A percentile compares a stretch with the other conserved stretches of the same genome.
Conservation (phyloP, 2,329 filamentous ascomycete species). For the Colletotrichum lini region DNA sequence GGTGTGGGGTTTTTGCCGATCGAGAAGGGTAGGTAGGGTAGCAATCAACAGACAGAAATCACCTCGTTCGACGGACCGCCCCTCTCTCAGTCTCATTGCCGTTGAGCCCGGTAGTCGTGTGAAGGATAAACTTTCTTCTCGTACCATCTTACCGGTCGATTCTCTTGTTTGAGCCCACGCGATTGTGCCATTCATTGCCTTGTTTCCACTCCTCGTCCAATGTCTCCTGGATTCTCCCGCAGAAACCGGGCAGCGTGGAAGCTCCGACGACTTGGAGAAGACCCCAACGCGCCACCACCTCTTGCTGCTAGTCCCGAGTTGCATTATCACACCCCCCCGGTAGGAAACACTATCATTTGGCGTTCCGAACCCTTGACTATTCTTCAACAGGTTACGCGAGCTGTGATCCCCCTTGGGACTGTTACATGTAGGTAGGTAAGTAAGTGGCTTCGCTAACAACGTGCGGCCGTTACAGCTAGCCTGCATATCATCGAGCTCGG, state of each 20-base stretch:
- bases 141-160: background rate
- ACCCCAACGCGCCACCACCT: slow-evolving; percentile 16
- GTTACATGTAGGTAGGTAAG: background rate
- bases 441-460: background rate
- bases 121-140: background rate
- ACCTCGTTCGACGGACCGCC: too few species aligned
- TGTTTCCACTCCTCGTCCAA: background rate
- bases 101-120: background rate
- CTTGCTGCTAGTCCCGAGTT: slow-evolving; percentile 1
- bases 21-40: background rate
- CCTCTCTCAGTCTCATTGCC: background rate
- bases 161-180: background rate
- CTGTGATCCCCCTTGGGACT: background rate
- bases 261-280: slow-evolving; percentile 17
- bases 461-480: background rate
- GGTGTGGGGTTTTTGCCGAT: slow-evolving; percentile 14
- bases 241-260: background rate
- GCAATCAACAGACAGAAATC: too few species aligned
- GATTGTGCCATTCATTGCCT: slow-evolving; percentile 13
- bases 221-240: slow-evolving; percentile 8
- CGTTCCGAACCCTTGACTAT: slow-evolving; percentile 6
- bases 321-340: slow-evolving; percentile 22
- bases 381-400: slow-evolving; percentile 4
- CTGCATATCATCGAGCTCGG: background rate
- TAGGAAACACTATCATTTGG: background rate